Percentiles rank a stretch among this genome's conserved stretches.
These are phyloP conservation scores for Daldinia grandis DNA, from an alignment of 495 filamentous ascomycete genomes.

Conservation along the genomic window DNA sequence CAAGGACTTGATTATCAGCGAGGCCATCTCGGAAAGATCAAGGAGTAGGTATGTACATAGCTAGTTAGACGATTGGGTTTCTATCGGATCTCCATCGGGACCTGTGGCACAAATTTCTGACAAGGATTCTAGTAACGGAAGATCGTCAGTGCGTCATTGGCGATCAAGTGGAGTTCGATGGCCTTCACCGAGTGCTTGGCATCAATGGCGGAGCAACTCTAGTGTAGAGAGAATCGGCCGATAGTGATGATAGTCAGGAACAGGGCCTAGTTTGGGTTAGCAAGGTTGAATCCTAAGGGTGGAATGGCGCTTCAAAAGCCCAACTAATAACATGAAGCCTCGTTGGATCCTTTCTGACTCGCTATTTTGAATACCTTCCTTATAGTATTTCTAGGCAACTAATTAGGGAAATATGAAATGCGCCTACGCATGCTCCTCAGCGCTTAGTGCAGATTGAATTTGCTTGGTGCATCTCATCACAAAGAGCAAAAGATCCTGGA, in stretches of 20 bases:
- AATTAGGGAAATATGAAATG: neutral
- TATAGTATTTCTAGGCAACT: neutral
- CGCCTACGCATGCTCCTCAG: neutral
- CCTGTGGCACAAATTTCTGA: neutral
- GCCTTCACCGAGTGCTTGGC: neutral
- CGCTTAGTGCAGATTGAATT: neutral
- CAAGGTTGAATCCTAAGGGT: neutral
- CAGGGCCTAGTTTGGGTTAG: neutral
- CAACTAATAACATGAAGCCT: neutral
- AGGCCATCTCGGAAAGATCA: neutral
- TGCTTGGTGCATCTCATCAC: neutral
- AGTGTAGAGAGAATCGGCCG: neutral
- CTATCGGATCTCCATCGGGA: neutral
- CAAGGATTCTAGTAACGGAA: neutral
- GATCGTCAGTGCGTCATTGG: neutral
- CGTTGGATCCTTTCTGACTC: neutral
- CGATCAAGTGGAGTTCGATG: neutral
- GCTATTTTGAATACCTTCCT: neutral
- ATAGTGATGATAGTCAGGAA: conserved; percentile 2
- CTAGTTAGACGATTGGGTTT: neutral
- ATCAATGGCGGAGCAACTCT: neutral
- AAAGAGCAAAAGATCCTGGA: neutral
- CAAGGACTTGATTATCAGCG: neutral
- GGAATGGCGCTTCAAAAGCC: neutral
- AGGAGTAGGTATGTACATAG: no score